Evolutionary conservation across 202 grass and related monocot genomes (phyloP).

Genomic region (Carex sylvatica): DNA sequence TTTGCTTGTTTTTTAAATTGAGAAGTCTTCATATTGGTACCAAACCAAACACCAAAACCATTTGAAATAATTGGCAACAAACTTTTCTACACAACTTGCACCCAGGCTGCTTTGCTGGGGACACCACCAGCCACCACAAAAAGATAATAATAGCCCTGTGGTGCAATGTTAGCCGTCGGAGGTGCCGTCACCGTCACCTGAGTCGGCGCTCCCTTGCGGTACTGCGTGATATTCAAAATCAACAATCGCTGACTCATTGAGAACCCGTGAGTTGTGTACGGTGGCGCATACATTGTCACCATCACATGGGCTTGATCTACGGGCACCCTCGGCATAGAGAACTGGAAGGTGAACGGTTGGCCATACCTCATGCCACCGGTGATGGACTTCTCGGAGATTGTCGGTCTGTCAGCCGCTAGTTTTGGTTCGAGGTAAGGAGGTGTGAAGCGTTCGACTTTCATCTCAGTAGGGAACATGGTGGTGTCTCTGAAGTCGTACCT

Average conservation of each 20-base stretch:
- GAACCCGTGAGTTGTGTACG: conserved; percentile 87
- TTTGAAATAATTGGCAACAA: not conserved
- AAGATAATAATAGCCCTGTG: conserved; percentile 70
- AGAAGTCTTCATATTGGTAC: not conserved
- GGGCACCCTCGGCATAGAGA: conserved; percentile 13
- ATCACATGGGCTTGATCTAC: conserved; percentile 41
- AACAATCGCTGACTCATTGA: conserved; percentile 93
- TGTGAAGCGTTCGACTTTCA: conserved; percentile 66
- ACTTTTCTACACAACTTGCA: conserved; percentile 40
- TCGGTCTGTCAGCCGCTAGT: conserved; percentile 22
- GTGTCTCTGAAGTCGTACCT: conserved; percentile 58
- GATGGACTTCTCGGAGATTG: conserved; percentile 31
- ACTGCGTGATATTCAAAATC: conserved; percentile 35
- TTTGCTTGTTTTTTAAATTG: not conserved
- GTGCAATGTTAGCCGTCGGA: conserved; percentile 49
- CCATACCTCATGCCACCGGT: conserved; percentile 54
- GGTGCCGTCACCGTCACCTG: conserved; percentile 43
- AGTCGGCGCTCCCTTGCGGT: conserved; percentile 23
- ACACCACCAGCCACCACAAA: conserved; percentile 56
- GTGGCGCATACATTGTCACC: conserved; percentile 88
- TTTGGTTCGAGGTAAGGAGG: conserved; percentile 60
- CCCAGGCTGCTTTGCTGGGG: conserved; percentile 61
- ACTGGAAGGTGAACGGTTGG: conserved; percentile 37
- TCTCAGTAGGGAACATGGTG: conserved; percentile 67
- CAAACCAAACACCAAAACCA: conserved; percentile 1